phyloP scores from a whole-genome alignment of 2,329 filamentous ascomycete species.

The Monosporascus ibericus region DNA sequence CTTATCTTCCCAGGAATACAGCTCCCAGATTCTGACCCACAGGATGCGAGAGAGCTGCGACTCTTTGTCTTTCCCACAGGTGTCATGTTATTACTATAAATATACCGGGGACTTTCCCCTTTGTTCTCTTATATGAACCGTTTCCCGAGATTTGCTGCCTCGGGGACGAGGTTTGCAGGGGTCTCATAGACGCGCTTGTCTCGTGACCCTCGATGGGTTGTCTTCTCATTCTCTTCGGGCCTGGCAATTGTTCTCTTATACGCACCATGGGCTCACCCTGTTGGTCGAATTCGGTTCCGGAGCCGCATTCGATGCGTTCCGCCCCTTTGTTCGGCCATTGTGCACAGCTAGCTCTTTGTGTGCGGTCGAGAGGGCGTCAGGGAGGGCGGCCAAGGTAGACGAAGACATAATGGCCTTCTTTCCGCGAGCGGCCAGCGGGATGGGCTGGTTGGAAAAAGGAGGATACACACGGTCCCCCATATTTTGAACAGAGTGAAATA shows the following conservation, averaged over 20 bases:
- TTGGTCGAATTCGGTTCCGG: constrained; percentile 16
- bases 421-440: not conserved
- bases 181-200: not conserved
- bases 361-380: not conserved
- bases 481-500: constrained; percentile 8
- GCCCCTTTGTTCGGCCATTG: constrained; percentile 17
- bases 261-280: constrained; percentile 12
- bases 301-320: constrained; percentile 14
- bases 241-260: constrained; percentile 5
- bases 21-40: not conserved
- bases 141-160: not conserved
- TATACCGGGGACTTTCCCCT: not conserved
- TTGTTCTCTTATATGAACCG: not conserved
- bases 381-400: not conserved
- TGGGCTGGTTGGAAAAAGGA: not conserved
- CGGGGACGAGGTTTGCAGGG: not conserved
- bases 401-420: not conserved
- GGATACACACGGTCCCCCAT: not conserved
- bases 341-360: constrained; percentile 18
- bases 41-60: not conserved
- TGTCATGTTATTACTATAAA: not conserved
- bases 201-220: constrained; percentile 3
- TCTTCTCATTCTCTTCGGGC: not conserved
- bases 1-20: not conserved
- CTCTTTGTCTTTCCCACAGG: not conserved